Evolutionary conservation across 2,329 filamentous ascomycete genomes (phyloP).

Genomic region (Botrytis galanthina): DNA sequence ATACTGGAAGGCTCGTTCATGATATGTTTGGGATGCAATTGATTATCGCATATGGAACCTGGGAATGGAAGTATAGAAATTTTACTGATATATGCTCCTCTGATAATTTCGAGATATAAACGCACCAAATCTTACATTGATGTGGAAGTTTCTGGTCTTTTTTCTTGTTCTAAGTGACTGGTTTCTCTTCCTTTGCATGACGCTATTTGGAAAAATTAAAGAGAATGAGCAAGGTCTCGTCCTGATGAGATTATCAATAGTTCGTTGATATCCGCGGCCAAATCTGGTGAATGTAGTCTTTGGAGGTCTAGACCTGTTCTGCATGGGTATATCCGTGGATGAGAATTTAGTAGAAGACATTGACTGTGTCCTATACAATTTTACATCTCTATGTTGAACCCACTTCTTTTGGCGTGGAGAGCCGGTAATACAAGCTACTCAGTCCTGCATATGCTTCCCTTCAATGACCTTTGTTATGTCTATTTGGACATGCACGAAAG

Average conservation of each 20-base stretch:
- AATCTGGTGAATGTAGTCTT: neutral
- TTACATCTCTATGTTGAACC: neutral
- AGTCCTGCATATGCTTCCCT: neutral
- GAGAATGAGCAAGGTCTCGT: neutral
- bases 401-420: neutral
- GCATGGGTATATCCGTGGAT: neutral
- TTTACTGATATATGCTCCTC: neutral
- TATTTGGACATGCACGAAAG: neutral
- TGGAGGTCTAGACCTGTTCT: neutral
- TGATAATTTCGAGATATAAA: too few species aligned
- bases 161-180: fast-evolving
- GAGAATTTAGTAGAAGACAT: neutral
- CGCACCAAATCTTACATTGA: neutral
- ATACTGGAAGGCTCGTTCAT: neutral
- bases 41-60: neutral
- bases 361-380: fast-evolving
- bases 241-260: neutral
- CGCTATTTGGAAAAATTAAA: too few species aligned
- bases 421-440: neutral
- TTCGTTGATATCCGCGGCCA: neutral
- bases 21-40: neutral
- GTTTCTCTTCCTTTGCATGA: too few species aligned
- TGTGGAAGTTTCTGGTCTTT: neutral
- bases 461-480: neutral
- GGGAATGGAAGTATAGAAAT: neutral